phyloP scores from a whole-genome alignment of 352 stramenopile species.

The Plasmopara halstedii region DNA sequence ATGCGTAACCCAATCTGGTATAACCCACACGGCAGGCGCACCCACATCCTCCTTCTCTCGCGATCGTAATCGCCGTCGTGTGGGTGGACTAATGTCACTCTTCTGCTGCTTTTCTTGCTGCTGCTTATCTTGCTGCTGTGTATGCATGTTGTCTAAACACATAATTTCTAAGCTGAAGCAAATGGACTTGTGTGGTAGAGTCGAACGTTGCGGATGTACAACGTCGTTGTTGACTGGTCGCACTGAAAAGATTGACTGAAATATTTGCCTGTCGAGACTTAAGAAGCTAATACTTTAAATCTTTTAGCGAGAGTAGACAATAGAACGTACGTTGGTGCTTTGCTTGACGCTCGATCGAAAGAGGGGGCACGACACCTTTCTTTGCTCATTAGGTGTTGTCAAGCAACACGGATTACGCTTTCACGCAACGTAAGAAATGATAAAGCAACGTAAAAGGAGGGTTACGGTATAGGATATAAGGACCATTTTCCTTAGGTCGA shows the following conservation, averaged over 20 bases:
- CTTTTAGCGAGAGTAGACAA: background rate
- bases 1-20: slow-evolving; percentile 60
- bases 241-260: slow-evolving; percentile 15
- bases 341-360: background rate
- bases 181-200: slow-evolving; percentile 4
- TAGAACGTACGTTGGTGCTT: background rate
- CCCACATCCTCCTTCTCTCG: slow-evolving; percentile 13
- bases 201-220: background rate
- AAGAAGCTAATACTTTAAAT: slow-evolving; percentile 5
- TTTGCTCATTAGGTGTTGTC: background rate
- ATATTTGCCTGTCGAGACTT: slow-evolving; percentile 4
- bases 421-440: too few species aligned
- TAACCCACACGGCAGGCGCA: slow-evolving; percentile 62
- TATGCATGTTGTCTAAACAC: slow-evolving; percentile 9
- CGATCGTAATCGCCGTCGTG: slow-evolving; percentile 9
- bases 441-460: too few species aligned
- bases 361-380: background rate
- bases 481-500: too few species aligned
- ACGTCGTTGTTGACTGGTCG: slow-evolving; percentile 7
- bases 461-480: too few species aligned
- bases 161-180: slow-evolving; percentile 1
- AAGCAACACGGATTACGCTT: too few species aligned
- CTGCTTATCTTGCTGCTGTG: slow-evolving; percentile 2
- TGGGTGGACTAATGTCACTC: too few species aligned
- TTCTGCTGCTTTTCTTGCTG: too few species aligned